Percentiles rank a stretch among this genome's conserved stretches.
Conservation (phyloP, 108 stramenopile species). For the Nitzschia putrida region DNA sequence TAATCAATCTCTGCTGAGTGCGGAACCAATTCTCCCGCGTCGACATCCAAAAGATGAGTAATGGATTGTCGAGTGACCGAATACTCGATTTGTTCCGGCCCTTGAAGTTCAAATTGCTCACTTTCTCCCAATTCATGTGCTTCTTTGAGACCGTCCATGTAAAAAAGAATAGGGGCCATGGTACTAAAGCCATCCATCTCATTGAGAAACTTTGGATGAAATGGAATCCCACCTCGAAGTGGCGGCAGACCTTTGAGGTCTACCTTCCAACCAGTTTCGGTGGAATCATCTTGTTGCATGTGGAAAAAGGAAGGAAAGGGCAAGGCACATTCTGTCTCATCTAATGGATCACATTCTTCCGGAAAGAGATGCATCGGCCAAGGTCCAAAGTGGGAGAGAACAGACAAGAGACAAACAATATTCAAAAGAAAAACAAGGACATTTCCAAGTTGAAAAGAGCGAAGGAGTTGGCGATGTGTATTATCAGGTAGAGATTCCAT, state of each 20-base stretch:
- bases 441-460: conserved; percentile 2
- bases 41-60: conserved; percentile 66
- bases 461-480: conserved; percentile 11
- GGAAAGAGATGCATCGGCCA: conserved; percentile 28
- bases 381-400: conserved; percentile 34
- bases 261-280: conserved; percentile 53
- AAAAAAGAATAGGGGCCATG: conserved; percentile 73
- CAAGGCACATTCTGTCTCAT: conserved; percentile 66
- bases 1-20: conserved; percentile 78
- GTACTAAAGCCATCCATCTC: conserved; percentile 82
- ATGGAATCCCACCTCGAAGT: conserved; percentile 37
- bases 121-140: conserved; percentile 26
- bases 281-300: conserved; percentile 46
- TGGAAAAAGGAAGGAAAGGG: conserved; percentile 79
- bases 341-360: conserved; percentile 61
- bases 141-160: conserved; percentile 68
- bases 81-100: conserved; percentile 50
- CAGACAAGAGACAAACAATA: conserved; percentile 24
- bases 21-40: conserved; percentile 44
- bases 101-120: conserved; percentile 26
- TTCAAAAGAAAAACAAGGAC: conserved; percentile 9
- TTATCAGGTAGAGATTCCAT: conserved; percentile 9
- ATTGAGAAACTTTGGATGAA: conserved; percentile 60
- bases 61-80: conserved; percentile 57
- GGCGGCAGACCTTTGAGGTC: conserved; percentile 48